Percentiles rank a stretch among this genome's conserved stretches.
These are phyloP conservation scores for Lignosus rhinocerotis DNA, from an alignment of 1,284 basidiomycete genomes.

Conservation along the genomic window DNA sequence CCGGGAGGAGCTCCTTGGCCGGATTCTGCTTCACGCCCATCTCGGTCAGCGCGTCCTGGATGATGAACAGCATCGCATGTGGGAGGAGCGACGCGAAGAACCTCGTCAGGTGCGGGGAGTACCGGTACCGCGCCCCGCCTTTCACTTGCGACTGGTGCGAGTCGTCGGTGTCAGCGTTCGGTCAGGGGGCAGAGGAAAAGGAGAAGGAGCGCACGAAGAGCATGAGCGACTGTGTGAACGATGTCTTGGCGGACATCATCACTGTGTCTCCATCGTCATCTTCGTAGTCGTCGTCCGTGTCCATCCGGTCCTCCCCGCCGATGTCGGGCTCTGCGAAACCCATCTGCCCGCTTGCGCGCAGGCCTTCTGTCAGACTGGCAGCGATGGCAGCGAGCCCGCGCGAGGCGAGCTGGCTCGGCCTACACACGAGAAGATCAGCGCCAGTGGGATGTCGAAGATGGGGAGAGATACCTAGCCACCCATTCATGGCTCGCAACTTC, in stretches of 20 bases:
- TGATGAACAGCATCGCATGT: slow-evolving; percentile 46
- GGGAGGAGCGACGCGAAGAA: slow-evolving; percentile 69
- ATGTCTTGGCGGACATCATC: slow-evolving; percentile 52
- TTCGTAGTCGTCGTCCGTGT: slow-evolving; percentile 48
- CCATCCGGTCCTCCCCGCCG: slow-evolving; percentile 12
- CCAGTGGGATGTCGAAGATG: not conserved
- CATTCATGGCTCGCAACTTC: slow-evolving; percentile 79
- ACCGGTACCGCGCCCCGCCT: slow-evolving; percentile 64
- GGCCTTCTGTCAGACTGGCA: slow-evolving; percentile 65
- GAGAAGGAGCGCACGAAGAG: slow-evolving; percentile 50
- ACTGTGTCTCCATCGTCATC: slow-evolving; percentile 56
- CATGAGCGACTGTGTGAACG: slow-evolving; percentile 63
- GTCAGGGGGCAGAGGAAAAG: not conserved
- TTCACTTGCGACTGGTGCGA: slow-evolving; percentile 70
- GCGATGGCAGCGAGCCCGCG: slow-evolving; percentile 58
- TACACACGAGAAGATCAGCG: slow-evolving; percentile 28
- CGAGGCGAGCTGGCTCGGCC: slow-evolving; percentile 70
- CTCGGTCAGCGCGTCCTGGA: slow-evolving; percentile 50
- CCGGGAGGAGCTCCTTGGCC: slow-evolving; percentile 26
- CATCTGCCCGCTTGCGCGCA: slow-evolving; percentile 71
- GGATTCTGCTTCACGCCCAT: slow-evolving; percentile 55
- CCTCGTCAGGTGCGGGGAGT: slow-evolving; percentile 72
- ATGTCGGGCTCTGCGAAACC: slow-evolving; percentile 59
- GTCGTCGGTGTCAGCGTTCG: not conserved
- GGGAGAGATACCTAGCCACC: slow-evolving; percentile 60